Base-by-base conservation (phyloP, 78 protist genomes). In the Guillardia theta region DNA sequence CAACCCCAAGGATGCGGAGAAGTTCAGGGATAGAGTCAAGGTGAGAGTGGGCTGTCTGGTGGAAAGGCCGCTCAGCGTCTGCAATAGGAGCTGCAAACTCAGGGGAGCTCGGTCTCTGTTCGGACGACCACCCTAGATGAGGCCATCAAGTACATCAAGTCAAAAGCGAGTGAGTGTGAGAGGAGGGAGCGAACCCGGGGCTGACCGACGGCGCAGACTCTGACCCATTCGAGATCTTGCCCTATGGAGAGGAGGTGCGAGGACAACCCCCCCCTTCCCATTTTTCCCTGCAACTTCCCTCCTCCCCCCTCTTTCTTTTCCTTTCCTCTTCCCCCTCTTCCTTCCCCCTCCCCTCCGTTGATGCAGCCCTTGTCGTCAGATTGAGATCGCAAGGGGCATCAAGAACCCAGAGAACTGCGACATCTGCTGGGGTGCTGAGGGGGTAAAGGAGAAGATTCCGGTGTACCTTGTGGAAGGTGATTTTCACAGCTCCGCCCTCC, bases 371-470 rank as follows among this genome's bases (percentile, higher is more conserved):
- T n/a, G n/a, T n/a, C n/a, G n/a, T n/a, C 83, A 70, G 41, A 43
- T 70, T 12, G 41, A 24, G 5, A 70, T 24, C 36, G 83, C 83
- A 12, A 22, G 10, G 6, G 36, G 36, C 36, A 18, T 70, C 41
- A 70, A 70, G 41, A 70, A 33, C 41, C 83, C 83, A 0, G 83
- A 70, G 46, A 70, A 36, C n/a, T 70, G 83, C 83, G 83, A 70
- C 41, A 70, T 70, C 83, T 70, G 83, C 83, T 70, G 83, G 83
- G 83, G 83, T 24, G 41, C 33, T 12, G 83, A 70, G 83, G 83
- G 83, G 36, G 83, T 70, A 22, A 70, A 70, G 83, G 10, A 12
- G 6, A 12, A 70, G 83, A 33, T 70, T 24, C 83, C 83, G 15
- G 83, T 70, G 46, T 70, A 36, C 83, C 36, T 36, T 36, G 22